Conservation (phyloP, 139 green algal species). For the Klebsormidium nitens region DNA sequence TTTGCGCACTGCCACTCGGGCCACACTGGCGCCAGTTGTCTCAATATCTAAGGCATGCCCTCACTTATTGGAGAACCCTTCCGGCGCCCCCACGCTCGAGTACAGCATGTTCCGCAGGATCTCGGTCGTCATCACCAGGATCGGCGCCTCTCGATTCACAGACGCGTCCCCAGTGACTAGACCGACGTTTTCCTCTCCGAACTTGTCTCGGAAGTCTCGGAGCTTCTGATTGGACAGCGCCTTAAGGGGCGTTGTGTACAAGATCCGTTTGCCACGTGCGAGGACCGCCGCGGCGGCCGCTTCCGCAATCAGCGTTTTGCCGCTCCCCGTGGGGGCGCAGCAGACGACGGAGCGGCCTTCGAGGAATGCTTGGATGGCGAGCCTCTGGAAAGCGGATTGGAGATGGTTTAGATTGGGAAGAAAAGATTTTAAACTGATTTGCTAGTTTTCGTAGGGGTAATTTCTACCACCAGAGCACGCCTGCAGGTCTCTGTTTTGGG, state of each 20-base stretch:
- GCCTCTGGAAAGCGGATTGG: slow-evolving; percentile 6
- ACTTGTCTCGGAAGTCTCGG: slow-evolving; percentile 58
- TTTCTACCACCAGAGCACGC: not conserved
- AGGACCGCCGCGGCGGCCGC: slow-evolving; percentile 70
- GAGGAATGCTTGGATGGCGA: slow-evolving; percentile 56
- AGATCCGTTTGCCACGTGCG: slow-evolving; percentile 65
- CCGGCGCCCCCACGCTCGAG: slow-evolving; percentile 19
- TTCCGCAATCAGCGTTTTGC: slow-evolving; percentile 95
- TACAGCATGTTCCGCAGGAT: slow-evolving; percentile 98
- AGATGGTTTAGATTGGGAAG: not conserved
- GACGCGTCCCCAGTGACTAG: slow-evolving; percentile 87
- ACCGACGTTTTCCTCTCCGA: slow-evolving; percentile 56
- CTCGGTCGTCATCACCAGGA: slow-evolving; percentile 98
- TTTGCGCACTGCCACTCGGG: no score
- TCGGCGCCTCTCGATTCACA: slow-evolving; percentile 75
- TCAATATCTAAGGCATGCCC: no score
- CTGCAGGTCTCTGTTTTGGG: not conserved
- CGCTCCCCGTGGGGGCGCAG: slow-evolving; percentile 87
- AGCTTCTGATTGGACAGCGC: slow-evolving; percentile 85
- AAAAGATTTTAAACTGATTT: not conserved
- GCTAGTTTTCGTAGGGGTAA: no score
- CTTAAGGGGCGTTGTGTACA: slow-evolving; percentile 87
- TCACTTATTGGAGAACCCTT: slow-evolving; percentile 20
- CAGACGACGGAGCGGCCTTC: slow-evolving; percentile 76
- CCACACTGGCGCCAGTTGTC: no score